Conservation (phyloP, 2,329 filamentous ascomycete genomes). For the Bipolaris sorokiniana region DNA sequence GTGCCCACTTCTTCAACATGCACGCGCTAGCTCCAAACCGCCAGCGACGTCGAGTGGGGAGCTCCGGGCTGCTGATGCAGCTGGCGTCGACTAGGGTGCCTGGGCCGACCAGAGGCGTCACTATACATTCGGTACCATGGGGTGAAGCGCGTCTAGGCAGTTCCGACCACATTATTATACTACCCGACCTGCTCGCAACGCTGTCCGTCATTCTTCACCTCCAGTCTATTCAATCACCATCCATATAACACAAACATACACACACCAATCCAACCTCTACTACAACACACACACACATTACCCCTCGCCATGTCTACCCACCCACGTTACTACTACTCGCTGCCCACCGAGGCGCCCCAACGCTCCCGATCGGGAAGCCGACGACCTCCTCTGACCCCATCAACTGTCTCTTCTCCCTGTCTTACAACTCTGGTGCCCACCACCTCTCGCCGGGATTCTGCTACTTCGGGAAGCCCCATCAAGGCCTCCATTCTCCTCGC, state of each 20-base stretch:
- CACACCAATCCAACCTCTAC: too few relatives aligned
- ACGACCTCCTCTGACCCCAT: constrained; percentile 54
- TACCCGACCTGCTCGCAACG: constrained; percentile 25
- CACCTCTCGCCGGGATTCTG: constrained; percentile 50
- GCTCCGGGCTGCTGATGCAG: constrained; percentile 45
- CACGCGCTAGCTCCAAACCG: constrained; percentile 37
- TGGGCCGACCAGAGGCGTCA: constrained; percentile 41
- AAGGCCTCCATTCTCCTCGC: constrained; percentile 52
- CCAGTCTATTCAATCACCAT: constrained; percentile 5
- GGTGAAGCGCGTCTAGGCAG: constrained; percentile 49
- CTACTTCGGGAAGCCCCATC: constrained; percentile 49
- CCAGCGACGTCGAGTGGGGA: constrained; percentile 40
- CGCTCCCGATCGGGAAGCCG: constrained; percentile 46
- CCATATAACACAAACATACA: background rate
- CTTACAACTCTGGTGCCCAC: constrained; percentile 51
- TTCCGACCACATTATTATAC: constrained; percentile 40
- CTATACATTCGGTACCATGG: constrained; percentile 43
- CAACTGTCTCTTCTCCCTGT: constrained; percentile 54
- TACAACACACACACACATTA: constrained; percentile 6
- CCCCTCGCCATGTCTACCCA: constrained; percentile 43
- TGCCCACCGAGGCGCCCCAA: constrained; percentile 45
- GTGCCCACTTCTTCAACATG: constrained; percentile 42
- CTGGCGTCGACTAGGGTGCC: constrained; percentile 38
- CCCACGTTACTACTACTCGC: constrained; percentile 47
- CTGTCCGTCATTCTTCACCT: constrained; percentile 22